Conservation (phyloP, 306 rosid species). For the Lathyrus oleraceus region DNA sequence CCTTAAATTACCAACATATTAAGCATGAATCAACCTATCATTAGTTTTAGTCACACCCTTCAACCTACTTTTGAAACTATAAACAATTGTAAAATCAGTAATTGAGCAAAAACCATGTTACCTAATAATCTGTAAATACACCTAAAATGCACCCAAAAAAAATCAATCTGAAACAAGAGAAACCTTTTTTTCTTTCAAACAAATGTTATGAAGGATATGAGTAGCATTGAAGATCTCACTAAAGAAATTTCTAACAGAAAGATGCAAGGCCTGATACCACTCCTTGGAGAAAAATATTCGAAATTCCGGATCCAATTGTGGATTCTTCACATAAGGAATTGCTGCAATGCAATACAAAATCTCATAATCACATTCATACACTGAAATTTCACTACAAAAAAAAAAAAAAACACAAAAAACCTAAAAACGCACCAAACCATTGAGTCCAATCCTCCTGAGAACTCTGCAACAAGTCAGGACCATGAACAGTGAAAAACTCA, state of each 20-base stretch:
- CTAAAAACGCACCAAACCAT: constrained; percentile 83
- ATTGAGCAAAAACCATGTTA: neutral
- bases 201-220: constrained; percentile 76
- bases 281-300: constrained; percentile 74
- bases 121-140: neutral
- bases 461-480: constrained; percentile 67
- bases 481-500: constrained; percentile 61
- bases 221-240: constrained; percentile 84
- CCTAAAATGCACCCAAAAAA: neutral
- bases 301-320: constrained; percentile 75
- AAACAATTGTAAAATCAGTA: neutral
- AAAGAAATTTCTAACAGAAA: constrained; percentile 88
- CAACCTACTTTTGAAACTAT: constrained; percentile 4
- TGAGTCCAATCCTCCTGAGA: constrained; percentile 76
- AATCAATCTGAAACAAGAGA: constrained; percentile 6
- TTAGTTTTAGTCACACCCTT: constrained; percentile 3
- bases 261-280: constrained; percentile 85
- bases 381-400: constrained; percentile 24
- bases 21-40: neutral
- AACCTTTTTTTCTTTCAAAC: neutral
- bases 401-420: neutral
- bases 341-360: constrained; percentile 59
- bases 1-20: neutral
- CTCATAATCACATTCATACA: constrained; percentile 29
- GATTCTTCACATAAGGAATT: constrained; percentile 82